Percentiles rank a stretch among this genome's conserved stretches.
Conservation (phyloP, 2,329 filamentous ascomycete genomes). For the Exophiala sideris region DNA sequence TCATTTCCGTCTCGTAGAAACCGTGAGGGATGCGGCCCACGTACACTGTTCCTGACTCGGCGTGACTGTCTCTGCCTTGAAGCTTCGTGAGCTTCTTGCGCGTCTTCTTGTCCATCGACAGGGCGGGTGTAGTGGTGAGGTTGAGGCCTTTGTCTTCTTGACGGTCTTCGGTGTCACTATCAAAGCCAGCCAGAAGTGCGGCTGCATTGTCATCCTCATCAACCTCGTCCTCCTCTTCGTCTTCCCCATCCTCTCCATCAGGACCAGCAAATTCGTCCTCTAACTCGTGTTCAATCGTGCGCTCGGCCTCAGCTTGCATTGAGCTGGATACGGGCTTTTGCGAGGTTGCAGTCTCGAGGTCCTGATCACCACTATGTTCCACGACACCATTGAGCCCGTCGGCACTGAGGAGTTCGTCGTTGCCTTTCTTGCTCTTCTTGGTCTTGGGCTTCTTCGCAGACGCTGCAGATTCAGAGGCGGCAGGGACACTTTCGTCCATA, state of each 20-base stretch:
- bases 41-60: constrained; percentile 73
- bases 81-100: constrained; percentile 52
- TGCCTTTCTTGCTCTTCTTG: constrained; percentile 39
- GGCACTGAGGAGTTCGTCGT: constrained; percentile 28
- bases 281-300: constrained; percentile 26
- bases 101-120: constrained; percentile 44
- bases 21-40: constrained; percentile 85
- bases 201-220: constrained; percentile 52
- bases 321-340: constrained; percentile 18
- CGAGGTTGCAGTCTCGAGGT: constrained; percentile 22
- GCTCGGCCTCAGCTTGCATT: constrained; percentile 28
- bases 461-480: constrained; percentile 26
- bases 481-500: constrained; percentile 38
- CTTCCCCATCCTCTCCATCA: constrained; percentile 29
- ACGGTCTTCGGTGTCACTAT: constrained; percentile 52
- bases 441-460: constrained; percentile 35
- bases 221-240: constrained; percentile 33
- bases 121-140: constrained; percentile 41
- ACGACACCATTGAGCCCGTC: constrained; percentile 38
- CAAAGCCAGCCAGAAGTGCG: constrained; percentile 54
- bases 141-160: constrained; percentile 47
- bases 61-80: constrained; percentile 43
- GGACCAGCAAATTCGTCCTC: constrained; percentile 31
- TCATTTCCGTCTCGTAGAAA: constrained; percentile 97
- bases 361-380: constrained; percentile 25